phyloP scores from a whole-genome alignment of 2,329 filamentous ascomycete species.

The Metarhizium rileyi region DNA sequence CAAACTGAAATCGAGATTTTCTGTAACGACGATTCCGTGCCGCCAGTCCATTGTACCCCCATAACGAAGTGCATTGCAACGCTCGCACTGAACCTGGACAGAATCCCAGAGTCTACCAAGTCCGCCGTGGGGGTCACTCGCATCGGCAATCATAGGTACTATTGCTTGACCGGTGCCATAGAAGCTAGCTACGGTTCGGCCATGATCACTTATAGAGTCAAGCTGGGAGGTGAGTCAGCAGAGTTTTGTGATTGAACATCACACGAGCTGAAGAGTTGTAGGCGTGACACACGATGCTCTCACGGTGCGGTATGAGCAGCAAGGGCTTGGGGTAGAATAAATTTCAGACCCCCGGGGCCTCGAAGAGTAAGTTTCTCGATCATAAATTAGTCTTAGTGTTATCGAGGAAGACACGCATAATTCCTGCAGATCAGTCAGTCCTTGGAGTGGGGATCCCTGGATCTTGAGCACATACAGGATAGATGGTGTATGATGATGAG shows the following conservation, averaged over 20 bases:
- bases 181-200: slow-evolving; percentile 29
- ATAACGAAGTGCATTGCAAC: slow-evolving; percentile 23
- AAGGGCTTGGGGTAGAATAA: neutral
- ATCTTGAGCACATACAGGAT: neutral
- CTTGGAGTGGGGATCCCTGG: neutral
- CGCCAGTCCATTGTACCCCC: slow-evolving; percentile 21
- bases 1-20: slow-evolving; percentile 30
- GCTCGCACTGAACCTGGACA: slow-evolving; percentile 25
- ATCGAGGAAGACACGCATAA: neutral
- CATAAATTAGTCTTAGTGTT: neutral
- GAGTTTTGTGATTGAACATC: neutral
- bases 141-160: slow-evolving; percentile 27
- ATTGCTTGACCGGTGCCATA: slow-evolving; percentile 26
- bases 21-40: slow-evolving; percentile 20
- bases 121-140: slow-evolving; percentile 19
- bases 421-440: neutral
- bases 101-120: slow-evolving; percentile 23
- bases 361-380: neutral
- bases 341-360: neutral
- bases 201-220: slow-evolving; percentile 27
- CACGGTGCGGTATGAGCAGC: slow-evolving; percentile 23
- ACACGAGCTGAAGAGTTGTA: slow-evolving; percentile 7
- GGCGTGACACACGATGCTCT: slow-evolving; percentile 28
- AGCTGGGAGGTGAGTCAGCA: slow-evolving; percentile 24
- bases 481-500: neutral